A percentile compares a stretch with the other conserved stretches of the same genome.
These are phyloP conservation scores for Entelexis paramagnoliae DNA, from an alignment of 1,139 yeast genomes.

Conservation along the genomic window DNA sequence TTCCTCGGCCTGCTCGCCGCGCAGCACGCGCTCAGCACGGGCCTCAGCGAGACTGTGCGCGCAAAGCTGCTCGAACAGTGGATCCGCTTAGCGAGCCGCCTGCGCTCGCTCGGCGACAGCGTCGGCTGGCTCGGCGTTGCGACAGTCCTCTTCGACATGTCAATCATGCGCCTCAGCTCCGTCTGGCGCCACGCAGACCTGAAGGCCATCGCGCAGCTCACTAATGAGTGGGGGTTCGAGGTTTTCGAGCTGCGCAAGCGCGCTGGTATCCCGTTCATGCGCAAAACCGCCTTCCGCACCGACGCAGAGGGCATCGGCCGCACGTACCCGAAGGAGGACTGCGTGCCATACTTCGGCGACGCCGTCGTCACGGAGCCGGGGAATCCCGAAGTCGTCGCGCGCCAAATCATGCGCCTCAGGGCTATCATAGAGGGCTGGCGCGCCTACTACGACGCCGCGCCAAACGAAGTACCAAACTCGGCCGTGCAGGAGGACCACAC, in stretches of 20 bases:
- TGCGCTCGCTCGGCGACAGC: conserved; percentile 83
- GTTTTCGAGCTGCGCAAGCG: conserved; percentile 80
- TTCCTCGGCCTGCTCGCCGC: conserved; percentile 62
- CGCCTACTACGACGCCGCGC: conserved; percentile 40
- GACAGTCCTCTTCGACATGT: conserved; percentile 70
- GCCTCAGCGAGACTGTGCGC: conserved; percentile 34
- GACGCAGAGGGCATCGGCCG: conserved; percentile 81
- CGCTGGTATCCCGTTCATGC: conserved; percentile 35
- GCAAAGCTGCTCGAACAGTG: conserved; percentile 68
- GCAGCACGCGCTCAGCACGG: conserved; percentile 52
- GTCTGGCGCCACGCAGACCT: conserved; percentile 70
- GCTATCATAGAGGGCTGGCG: conserved; percentile 79
- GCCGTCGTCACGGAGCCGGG: conserved; percentile 37
- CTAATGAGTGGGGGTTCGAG: conserved; percentile 89
- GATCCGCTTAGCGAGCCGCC: conserved; percentile 72
- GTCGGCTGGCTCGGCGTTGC: conserved; percentile 92
- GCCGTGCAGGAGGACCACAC: conserved; percentile 8
- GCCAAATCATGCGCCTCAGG: conserved; percentile 56
- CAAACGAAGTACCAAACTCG: not conserved
- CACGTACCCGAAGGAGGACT: conserved; percentile 62
- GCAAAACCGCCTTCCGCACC: conserved; percentile 21
- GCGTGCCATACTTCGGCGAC: conserved; percentile 89
- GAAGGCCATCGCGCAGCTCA: conserved; percentile 50
- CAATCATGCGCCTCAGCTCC: conserved; percentile 59
- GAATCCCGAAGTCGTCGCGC: conserved; percentile 34